Percentiles rank a stretch among this genome's conserved stretches.
These are phyloP conservation scores for Aspergillus terreus DNA, from an alignment of 2,329 filamentous ascomycete genomes.

Conservation along the genomic window DNA sequence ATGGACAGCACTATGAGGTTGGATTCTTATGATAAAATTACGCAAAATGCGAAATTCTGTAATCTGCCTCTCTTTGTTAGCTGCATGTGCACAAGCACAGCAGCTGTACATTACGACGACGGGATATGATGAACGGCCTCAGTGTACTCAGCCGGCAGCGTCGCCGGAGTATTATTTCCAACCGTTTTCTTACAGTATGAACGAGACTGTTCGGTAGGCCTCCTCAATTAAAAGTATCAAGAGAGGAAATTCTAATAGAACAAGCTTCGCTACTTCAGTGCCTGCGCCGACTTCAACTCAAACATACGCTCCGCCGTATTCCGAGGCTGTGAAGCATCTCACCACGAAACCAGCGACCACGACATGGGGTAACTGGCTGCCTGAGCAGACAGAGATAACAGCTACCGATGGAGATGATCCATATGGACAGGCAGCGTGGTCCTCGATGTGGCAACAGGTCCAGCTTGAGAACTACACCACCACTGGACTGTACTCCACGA, in stretches of 20 bases:
- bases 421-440: slow-evolving; percentile 37
- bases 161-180: not conserved
- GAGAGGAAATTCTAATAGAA: too few species aligned
- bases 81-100: not conserved
- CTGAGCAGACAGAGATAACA: slow-evolving; percentile 22
- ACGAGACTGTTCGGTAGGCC: slow-evolving; percentile 3
- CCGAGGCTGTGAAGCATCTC: slow-evolving; percentile 22
- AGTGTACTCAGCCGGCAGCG: not conserved
- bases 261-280: slow-evolving; percentile 31
- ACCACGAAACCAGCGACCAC: slow-evolving; percentile 22
- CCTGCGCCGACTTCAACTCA: slow-evolving; percentile 26
- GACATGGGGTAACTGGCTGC: slow-evolving; percentile 34
- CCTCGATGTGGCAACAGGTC: slow-evolving; percentile 29
- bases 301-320: slow-evolving; percentile 26
- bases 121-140: slow-evolving; percentile 1
- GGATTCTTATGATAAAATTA: too few species aligned
- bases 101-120: slow-evolving; percentile 1
- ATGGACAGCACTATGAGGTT: too few species aligned
- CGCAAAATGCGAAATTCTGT: not conserved
- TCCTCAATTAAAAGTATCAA: too few species aligned
- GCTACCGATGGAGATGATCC: slow-evolving; percentile 26
- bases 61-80: not conserved
- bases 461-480: slow-evolving; percentile 31
- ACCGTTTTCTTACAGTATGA: slow-evolving; percentile 2
- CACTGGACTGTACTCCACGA: slow-evolving; percentile 46